Conservation (phyloP, 139 green algal genomes). For the Limnomonas spitsbergensis region DNA sequence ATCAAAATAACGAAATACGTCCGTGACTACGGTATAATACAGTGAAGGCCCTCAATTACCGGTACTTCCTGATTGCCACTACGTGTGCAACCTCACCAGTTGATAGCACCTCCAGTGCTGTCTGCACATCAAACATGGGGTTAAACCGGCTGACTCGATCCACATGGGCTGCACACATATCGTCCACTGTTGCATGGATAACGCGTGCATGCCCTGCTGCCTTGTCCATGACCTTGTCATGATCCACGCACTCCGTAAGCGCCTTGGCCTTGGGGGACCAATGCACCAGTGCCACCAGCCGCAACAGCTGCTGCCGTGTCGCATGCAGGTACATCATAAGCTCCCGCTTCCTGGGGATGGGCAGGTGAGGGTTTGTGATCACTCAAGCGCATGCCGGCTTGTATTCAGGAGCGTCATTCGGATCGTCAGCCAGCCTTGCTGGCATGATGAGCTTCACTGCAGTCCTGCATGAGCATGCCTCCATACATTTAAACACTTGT, state of each 20-base stretch:
- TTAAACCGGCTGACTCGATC: constrained; percentile 12
- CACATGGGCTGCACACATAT: constrained; percentile 19
- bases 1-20: no score
- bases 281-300: constrained; percentile 27
- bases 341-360: constrained; percentile 23
- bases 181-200: constrained; percentile 19
- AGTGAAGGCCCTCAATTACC: no score
- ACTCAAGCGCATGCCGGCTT: neutral
- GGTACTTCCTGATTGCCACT: no score
- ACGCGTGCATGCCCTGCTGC: constrained; percentile 30
- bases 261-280: constrained; percentile 42
- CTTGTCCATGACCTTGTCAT: constrained; percentile 35
- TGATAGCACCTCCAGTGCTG: constrained; percentile 37
- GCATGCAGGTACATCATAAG: constrained; percentile 33
- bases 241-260: constrained; percentile 33
- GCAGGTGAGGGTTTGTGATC: no score
- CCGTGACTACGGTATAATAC: no score
- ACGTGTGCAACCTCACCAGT: constrained; percentile 44
- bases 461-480: no score
- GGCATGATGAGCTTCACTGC: no score
- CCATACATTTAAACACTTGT: no score
- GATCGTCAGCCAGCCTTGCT: neutral
- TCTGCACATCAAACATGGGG: constrained; percentile 43
- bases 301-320: constrained; percentile 41
- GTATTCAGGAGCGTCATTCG: neutral